Base-by-base conservation (phyloP, 306 rosid species). In the Dryas octopetala region DNA sequence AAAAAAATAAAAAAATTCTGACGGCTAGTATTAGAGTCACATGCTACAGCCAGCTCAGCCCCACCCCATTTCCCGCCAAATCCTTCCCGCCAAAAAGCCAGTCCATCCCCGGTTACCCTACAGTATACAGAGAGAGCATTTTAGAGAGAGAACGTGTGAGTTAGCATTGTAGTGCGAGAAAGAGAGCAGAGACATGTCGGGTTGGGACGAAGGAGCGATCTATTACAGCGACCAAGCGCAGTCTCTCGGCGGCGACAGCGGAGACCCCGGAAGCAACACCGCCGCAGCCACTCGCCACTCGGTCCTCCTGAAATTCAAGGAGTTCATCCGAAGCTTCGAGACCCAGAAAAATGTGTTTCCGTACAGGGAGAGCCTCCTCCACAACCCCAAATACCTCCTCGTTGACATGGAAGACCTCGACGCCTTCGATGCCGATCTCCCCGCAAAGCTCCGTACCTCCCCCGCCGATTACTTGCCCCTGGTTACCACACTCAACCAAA, bases 151-250 rank as follows among this genome's bases (percentile, higher is more conserved):
- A 61, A 19, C 12, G 63, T 7, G 66, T 63, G 43, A 58, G 67
- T 41, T 50, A 5, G n/a, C 45, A 26, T 11, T 49, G n/a, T 58
- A 17, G 73, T 60, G 68, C 48, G 55, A 83, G 82, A 45, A 40
- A 71, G 75, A 74, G 64, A 77, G 59, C 3, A 32, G 12, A 75
- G 62, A 51, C 6, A 93, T 95, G 99, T 92, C 99, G 16, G 99
- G 97, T 4, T 95, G 99, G 99, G 99, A 95, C 78, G 99, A 95
- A 73, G 99, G 99, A 67, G 99, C 90, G 14, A 78, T 95, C 55
- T 92, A 82, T 88, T 95, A 95, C 86, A 95, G 97, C 76, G 99
- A 95, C 78, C 99, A 92, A 82, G 96, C 99, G 3, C 91, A 90
- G 81, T 91, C 97, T 3, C 90, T 89, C 76, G 97, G 93, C 63